Base-by-base conservation (phyloP, 1,284 basidiomycete species). In the Tilletia horrida region DNA sequence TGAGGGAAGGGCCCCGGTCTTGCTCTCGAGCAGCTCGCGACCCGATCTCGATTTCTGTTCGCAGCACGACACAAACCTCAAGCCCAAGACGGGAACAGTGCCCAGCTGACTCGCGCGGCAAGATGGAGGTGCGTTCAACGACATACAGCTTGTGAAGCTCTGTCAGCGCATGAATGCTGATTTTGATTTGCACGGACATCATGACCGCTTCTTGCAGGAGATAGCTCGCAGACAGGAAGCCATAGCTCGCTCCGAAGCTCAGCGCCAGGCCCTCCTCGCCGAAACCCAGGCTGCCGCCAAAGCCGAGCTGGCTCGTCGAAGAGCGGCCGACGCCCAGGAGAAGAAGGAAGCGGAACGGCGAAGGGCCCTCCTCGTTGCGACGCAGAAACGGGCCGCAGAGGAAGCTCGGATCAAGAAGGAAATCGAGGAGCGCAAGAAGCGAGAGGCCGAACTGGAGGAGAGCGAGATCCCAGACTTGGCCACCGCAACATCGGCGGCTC, bases 251-350 rank as follows among this genome's bases (percentile, higher is more conserved):
- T 25, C 55, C 18, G 29, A 59, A 29, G 31, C 29, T 11, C 55
- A 59, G 55, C 55, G 55, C 29, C 18, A 31, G 21, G 55, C 55
- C 14, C 55, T 59, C 14, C 55, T 31, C 1, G 55, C 55, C 55
- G 55, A 59, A 27, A 40, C 55, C 25, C 27, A 29, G 55, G 55
- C 27, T n/a, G 55, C 55, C 14, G 55, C 55, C 55, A 59, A 59
- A 16, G 27, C 27, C 13, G 55, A 59, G 31, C 55, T 59, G 27
- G 55, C 23, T 9, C 55, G 55, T 3, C 55, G 55, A 4, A 25
- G 55, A 16, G 55, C 55, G 16, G 55, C 55, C n/a, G 55, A 59
- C 35, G 31, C n/a, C 7, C 29, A 35, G 11, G 16, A 29, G 18
- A 59, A 59, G 55, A 11, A 40, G 14, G 55, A 59, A 8, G 27